Base-by-base conservation (phyloP, 148 eudicot species). In the Diospyros kaki region DNA sequence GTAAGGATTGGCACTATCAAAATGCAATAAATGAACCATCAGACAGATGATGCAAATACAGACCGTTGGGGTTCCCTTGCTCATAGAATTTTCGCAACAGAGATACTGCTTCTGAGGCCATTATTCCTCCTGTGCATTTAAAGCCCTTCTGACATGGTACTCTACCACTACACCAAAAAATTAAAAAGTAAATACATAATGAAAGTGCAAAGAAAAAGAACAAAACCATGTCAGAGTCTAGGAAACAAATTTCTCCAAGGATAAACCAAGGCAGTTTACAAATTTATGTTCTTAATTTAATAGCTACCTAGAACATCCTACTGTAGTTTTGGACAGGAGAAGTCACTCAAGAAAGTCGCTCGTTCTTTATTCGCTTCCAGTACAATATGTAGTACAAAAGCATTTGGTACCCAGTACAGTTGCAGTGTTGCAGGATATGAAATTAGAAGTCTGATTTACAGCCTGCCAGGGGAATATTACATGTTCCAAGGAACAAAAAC, bases 31-130 rank as follows among this genome's bases (percentile, higher is more conserved):
- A 4, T 48, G 52, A 48, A 48, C 52, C 52, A 54, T n/a, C 40
- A 12, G 10, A 46, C 10, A 15, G 46, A 76, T 13, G 39, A 59
- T 42, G 48, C 46, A 68, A 72, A 12, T 15, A 39, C 75, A 60
- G 76, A 86, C 88, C 93, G 76, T 89, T 92, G 70, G 97, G 97
- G 79, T 94, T 94, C 66, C 98, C 96, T 68, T 87, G 93, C 80
- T 94, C 95, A 82, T 94, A 92, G 70, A 94, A 92, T 59, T 67
- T 80, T 81, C 86, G 82, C 6, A 94, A 79, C 66, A 92, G 87
- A 70, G 90, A 72, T 41, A 94, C 85, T 54, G 97, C 93, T 85
- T 94, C 93, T 9, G 83, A 55, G 18, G 96, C 98, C 96, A 87
- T 89, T 69, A 92, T 78, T 75, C 96, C 97, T 73, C 96, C 97